These are phyloP conservation scores for Mitragyna speciosa DNA, from an alignment of 257 asterid genomes.

Conservation along the genomic window DNA sequence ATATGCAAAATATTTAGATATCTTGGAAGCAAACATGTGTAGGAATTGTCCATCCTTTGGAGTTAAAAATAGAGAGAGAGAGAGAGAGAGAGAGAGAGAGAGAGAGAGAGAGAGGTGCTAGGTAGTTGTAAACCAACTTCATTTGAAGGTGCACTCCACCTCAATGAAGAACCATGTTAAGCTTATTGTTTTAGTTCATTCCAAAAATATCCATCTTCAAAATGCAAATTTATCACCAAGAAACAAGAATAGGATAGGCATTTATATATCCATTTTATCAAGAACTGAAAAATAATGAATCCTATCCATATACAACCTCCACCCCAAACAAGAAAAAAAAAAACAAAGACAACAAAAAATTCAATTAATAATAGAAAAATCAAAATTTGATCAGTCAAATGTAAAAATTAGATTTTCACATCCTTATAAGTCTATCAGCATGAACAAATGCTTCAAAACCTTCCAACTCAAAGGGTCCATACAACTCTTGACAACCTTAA, in stretches of 20 bases:
- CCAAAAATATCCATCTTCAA: not conserved
- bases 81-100: no score
- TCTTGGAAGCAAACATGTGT: conserved; percentile 55
- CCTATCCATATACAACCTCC: not conserved
- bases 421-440: not conserved
- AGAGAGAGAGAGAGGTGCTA: conserved; percentile 62
- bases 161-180: conserved; percentile 16
- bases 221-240: not conserved
- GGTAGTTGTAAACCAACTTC: conserved; percentile 70
- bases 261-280: not conserved
- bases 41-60: conserved; percentile 76
- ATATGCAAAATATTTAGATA: conserved; percentile 61
- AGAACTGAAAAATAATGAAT: not conserved
- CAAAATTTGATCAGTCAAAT: not conserved
- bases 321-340: not conserved
- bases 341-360: not conserved
- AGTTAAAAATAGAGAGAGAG: no score
- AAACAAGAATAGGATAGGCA: not conserved
- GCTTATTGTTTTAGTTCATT: conserved; percentile 9
- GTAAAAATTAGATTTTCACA: not conserved
- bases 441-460: not conserved
- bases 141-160: conserved; percentile 73
- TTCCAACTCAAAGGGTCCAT: not conserved
- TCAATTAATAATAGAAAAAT: not conserved
- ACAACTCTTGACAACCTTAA: conserved; percentile 11